Conservation (phyloP, 1,284 basidiomycete species). For the Trichosporon sp. region DNA sequence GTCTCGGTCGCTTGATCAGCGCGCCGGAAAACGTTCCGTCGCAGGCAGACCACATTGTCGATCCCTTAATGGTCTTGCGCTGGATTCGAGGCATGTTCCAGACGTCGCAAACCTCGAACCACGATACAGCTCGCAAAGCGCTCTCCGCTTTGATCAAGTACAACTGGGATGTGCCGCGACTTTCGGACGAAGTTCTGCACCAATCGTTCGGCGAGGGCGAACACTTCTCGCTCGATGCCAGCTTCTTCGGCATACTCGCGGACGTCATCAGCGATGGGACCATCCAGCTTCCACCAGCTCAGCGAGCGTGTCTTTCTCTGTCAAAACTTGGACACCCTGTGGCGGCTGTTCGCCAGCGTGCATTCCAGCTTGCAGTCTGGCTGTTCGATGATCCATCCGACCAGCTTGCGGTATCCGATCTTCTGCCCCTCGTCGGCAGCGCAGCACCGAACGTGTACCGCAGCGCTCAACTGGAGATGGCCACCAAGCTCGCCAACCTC, state of each 20-base stretch:
- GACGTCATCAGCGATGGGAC: conserved; percentile 53
- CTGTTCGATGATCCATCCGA: conserved; percentile 54
- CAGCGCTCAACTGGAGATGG: conserved; percentile 70
- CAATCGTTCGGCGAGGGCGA: conserved; percentile 62
- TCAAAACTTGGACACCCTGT: conserved; percentile 78
- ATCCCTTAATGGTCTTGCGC: conserved; percentile 46
- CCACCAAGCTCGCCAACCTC: conserved; percentile 71
- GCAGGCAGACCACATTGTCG: conserved; percentile 41
- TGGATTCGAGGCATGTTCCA: conserved; percentile 51
- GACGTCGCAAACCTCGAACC: conserved; percentile 39
- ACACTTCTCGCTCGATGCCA: conserved; percentile 46
- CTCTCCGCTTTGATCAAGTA: conserved; percentile 64
- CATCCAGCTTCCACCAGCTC: conserved; percentile 57
- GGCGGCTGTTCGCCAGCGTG: conserved; percentile 62
- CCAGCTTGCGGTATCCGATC: conserved; percentile 56
- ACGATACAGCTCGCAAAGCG: conserved; percentile 57
- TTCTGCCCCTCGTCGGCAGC: conserved; percentile 72
- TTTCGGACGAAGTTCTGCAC: conserved; percentile 65
- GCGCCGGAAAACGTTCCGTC: conserved; percentile 34
- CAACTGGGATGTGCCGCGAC: conserved; percentile 57
- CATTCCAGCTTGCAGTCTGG: conserved; percentile 72
- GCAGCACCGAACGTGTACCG: conserved; percentile 70
- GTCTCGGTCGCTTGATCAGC: conserved; percentile 55
- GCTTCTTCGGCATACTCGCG: conserved; percentile 72
- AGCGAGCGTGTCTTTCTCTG: conserved; percentile 72